These are phyloP conservation scores for Plasmodium falciparum DNA, from an alignment of 169 alveolate genomes.

Conservation along the genomic window DNA sequence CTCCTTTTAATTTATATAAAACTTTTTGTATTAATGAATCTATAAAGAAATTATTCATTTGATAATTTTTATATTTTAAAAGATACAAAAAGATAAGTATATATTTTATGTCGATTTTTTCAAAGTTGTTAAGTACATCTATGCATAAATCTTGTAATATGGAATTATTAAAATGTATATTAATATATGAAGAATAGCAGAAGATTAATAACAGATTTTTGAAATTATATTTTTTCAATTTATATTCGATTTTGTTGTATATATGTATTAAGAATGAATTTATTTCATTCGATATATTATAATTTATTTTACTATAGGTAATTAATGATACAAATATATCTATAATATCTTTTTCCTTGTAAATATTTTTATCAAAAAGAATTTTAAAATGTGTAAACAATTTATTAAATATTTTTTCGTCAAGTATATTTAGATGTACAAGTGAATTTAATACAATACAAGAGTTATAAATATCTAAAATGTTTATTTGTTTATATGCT, in stretches of 20 bases:
- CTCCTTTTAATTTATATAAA: conserved; percentile 13
- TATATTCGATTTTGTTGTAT: conserved; percentile 26
- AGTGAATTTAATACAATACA: conserved; percentile 41
- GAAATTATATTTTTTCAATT: conserved; percentile 44
- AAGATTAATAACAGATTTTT: conserved; percentile 30
- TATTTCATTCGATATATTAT: conserved; percentile 14
- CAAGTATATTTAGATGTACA: conserved; percentile 48
- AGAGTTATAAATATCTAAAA: conserved; percentile 37
- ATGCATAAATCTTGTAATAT: conserved; percentile 56
- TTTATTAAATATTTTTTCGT: conserved; percentile 28
- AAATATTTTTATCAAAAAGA: conserved; percentile 51
- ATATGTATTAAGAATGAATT: conserved; percentile 10
- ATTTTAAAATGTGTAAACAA: conserved; percentile 36
- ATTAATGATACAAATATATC: conserved; percentile 24
- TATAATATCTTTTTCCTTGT: conserved; percentile 63
- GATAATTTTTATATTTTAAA: conserved; percentile 43
- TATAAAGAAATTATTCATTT: conserved; percentile 33
- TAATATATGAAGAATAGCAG: conserved; percentile 49
- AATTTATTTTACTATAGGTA: conserved; percentile 31
- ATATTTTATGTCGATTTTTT: conserved; percentile 5
- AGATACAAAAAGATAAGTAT: conserved; percentile 36
- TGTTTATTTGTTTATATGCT: conserved; percentile 4
- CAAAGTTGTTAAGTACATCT: conserved; percentile 52
- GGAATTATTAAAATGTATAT: conserved; percentile 14
- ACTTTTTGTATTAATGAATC: conserved; percentile 19